Conservation (phyloP, 2,329 filamentous ascomycete genomes). For the Fusarium sp. region DNA sequence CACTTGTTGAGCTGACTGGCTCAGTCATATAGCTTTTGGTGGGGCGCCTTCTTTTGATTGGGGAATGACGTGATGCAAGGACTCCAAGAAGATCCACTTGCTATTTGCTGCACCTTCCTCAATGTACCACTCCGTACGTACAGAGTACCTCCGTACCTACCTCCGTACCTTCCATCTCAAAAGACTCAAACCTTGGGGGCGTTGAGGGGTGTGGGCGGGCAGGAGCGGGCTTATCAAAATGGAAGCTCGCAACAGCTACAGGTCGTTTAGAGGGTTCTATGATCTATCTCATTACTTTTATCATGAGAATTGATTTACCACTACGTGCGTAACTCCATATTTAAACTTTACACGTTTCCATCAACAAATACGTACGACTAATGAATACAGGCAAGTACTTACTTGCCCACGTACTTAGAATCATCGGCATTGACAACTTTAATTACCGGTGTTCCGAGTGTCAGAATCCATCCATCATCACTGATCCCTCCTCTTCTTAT, state of each 20-base stretch:
- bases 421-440: background rate
- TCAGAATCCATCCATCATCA: background rate
- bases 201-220: background rate
- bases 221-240: background rate
- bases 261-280: background rate
- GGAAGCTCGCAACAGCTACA: background rate
- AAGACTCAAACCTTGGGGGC: background rate
- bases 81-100: slow-evolving; percentile 16
- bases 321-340: too few relatives aligned
- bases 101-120: background rate
- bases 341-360: background rate
- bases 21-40: slow-evolving; percentile 54
- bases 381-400: background rate
- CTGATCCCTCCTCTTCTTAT: slow-evolving; percentile 11
- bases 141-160: background rate
- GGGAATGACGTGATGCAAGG: slow-evolving; percentile 50
- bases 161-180: background rate
- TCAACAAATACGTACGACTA: background rate
- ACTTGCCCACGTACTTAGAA: background rate
- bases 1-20: slow-evolving; percentile 64
- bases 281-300: too few relatives aligned
- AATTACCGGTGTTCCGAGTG: slow-evolving; percentile 17
- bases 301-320: background rate
- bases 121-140: background rate
- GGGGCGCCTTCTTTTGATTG: slow-evolving; percentile 47